Base-by-base conservation (phyloP, 2,329 filamentous ascomycete genomes). In the Penicillium psychrosexuale region DNA sequence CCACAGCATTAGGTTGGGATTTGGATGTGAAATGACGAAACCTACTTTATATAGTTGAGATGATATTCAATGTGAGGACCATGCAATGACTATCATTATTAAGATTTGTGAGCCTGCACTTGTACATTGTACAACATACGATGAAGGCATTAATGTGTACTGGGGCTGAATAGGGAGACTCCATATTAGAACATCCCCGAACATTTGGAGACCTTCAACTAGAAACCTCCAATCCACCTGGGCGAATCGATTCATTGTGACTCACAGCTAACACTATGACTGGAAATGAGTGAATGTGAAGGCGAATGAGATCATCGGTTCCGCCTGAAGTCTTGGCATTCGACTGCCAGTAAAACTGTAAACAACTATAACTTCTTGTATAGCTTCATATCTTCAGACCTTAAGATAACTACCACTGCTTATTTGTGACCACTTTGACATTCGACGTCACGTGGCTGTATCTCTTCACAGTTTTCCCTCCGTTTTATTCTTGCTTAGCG, bases 301-400 rank as follows among this genome's bases (percentile, higher is more conserved):
- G 43, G 43, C 43, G 13, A 46, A 56, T 55, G 52, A 51, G 34
- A 45, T 55, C 52, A 55, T 55, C 45, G 31, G 45, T 30, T 19
- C 48, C 47, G 34, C 43, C 27, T 30, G n/a, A 47, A 47, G 38
- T 55, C 52, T 55, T 55, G 52, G 52, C 52, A 22, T 17, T 43
- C 3, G 9, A 17, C 27, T 33, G 12, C 28, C 27, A 44, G 38
- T n/a, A 54, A 44, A 51, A 30, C 27, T 5, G 28, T 55, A 36
- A 48, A 53, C 28, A 53, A 28, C 27, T 50, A 43, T 44, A 44
- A 34, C 46, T 38, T 43, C 46, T 19, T 36, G 24, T 53, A 53
- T 53, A 48, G 30, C 50, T 53, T 54, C 51, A 44, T 38, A 8
- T 44, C 7, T 13, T 33, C n/a, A 15, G n/a, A 34, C 17, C n/a